Conservation (phyloP, 164 flowering plant genomes). For the Euptelea pleiosperma region DNA sequence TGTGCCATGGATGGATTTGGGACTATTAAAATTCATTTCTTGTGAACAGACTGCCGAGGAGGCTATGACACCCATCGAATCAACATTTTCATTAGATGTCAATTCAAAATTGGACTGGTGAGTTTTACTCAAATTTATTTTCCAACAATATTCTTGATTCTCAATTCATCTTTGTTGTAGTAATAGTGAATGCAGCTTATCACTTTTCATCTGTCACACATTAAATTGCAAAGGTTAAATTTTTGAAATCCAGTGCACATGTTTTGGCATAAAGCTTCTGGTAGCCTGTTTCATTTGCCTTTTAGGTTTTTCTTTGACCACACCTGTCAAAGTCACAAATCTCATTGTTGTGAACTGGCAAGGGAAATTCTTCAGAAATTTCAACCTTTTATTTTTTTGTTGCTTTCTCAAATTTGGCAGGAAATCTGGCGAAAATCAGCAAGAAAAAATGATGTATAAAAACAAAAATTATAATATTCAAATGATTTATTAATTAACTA, state of each 20-base stretch:
- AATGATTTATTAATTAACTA: no score
- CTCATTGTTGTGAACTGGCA: no score
- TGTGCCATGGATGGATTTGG: constrained; percentile 2
- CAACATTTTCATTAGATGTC: constrained; percentile 95
- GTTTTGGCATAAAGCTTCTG: neutral
- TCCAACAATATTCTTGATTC: neutral
- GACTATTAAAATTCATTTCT: constrained; percentile 5
- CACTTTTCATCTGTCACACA: neutral
- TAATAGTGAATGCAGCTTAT: neutral
- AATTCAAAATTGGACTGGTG: constrained; percentile 95
- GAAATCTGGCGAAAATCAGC: no score
- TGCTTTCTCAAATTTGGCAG: no score
- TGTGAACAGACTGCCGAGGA: constrained; percentile 88
- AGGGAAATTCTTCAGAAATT: no score
- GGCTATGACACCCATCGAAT: constrained; percentile 99
- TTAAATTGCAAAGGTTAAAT: neutral
- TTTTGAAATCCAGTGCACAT: no score
- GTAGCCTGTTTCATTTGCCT: neutral
- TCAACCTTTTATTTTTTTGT: no score
- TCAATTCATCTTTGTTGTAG: no score
- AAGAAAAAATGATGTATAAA: no score
- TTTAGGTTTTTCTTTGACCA: no score
- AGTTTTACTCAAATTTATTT: constrained; percentile 16
- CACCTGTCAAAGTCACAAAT: no score
- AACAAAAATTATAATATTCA: neutral